Base-by-base conservation (phyloP, 2,329 filamentous ascomycete species). In the Furcasterigmium sp. region DNA sequence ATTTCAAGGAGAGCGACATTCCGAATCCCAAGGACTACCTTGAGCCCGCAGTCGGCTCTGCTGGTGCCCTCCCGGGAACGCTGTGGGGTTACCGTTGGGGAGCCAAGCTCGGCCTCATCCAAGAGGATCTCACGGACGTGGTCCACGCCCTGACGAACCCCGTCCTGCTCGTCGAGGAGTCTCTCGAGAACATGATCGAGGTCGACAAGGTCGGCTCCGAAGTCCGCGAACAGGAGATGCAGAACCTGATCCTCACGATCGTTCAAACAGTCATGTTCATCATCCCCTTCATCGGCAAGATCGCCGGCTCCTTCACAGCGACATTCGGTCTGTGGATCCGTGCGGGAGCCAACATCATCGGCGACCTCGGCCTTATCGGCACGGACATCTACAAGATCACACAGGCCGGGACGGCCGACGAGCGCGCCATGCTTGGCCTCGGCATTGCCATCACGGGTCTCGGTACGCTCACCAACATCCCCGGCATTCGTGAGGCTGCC, bases 11-110 rank as follows among this genome's bases (percentile, higher is more conserved):
- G n/a, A 43, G 51, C 34, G 36, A 52, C 7, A 47, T 53, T 2
- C 42, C 43, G 26, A 49, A 56, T 40, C 50, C 50, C 25, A 56
- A 56, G 32, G 48, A 52, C 30, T 10, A 11, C 23, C 23, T 26
- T 11, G 48, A 36, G 14, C 30, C 20, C 3, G 25, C 21, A 13
- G 20, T 20, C 21, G 23, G 30, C 40, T 35, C n/a, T n/a, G 34
- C 4, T 7, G 40, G 21, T 19, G 28, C 13, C 8, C 35, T 37
- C 10, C 17, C 40, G 9, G 30, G 30, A n/a, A 37, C 32, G 13
- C 19, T 34, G 18, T 23, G 20, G 34, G 30, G 23, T n/a, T 36
- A 19, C 14, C 40, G 30, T 11, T 20, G 17, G 17, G 32, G 26
- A 15, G 17, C 25, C n/a, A 28, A 28, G 13, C 30, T 36, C 17